Evolutionary conservation across 441 rosid genomes (phyloP).

Genomic region (Macaranga tanarius): DNA sequence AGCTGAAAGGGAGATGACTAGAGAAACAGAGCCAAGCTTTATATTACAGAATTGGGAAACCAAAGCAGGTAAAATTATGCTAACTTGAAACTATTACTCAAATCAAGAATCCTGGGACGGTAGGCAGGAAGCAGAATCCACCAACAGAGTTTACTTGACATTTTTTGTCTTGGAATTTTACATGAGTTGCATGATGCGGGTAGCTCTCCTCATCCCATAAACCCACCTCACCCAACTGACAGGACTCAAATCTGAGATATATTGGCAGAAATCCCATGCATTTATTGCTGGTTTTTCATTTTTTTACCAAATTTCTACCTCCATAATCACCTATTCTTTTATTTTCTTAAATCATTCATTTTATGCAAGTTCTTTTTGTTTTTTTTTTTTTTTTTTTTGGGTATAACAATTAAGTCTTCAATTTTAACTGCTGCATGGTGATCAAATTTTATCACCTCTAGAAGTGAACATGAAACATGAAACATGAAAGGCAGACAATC

Average conservation of each 20-base stretch:
- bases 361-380: too few relatives aligned
- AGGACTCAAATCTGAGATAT: background rate
- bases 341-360: too few relatives aligned
- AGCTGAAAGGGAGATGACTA: background rate
- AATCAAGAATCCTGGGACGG: too few relatives aligned
- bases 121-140: too few relatives aligned
- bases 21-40: background rate
- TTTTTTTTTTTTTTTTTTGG: background rate
- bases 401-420: background rate
- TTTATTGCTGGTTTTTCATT: background rate
- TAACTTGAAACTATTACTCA: background rate
- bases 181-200: background rate
- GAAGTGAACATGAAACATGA: background rate
- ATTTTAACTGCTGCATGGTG: background rate
- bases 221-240: background rate
- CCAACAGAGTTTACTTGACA: too few relatives aligned
- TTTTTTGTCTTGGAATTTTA: too few relatives aligned
- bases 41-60: background rate
- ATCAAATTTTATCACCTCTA: background rate
- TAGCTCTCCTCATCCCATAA: background rate
- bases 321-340: too few relatives aligned
- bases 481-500: too few relatives aligned
- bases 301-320: background rate
- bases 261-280: background rate
- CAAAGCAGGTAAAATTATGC: background rate